Evolutionary conservation across 352 stramenopile genomes (phyloP).

Genomic region (Globisporangium acanthophoron): DNA sequence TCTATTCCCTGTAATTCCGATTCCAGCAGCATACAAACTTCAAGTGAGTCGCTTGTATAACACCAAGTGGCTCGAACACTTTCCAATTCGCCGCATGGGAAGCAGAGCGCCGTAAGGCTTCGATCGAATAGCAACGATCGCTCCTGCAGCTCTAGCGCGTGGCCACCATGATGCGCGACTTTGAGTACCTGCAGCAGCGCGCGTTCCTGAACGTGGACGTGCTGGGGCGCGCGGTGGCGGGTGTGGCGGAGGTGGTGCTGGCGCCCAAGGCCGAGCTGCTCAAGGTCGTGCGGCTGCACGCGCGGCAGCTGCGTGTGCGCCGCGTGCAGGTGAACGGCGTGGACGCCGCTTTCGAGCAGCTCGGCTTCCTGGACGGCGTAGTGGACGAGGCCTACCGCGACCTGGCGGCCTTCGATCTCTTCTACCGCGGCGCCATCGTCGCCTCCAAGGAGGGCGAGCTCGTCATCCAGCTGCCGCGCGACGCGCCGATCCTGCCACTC

Average conservation of each 20-base stretch:
- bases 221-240: slow-evolving; percentile 46
- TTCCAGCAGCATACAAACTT: too few species aligned
- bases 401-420: slow-evolving; percentile 76
- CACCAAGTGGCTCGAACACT: too few species aligned
- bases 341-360: slow-evolving; percentile 63
- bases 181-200: slow-evolving; percentile 83
- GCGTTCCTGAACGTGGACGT: slow-evolving; percentile 73
- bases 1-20: too few species aligned
- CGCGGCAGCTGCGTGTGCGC: slow-evolving; percentile 60
- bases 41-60: too few species aligned
- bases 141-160: neutral
- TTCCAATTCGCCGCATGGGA: too few species aligned
- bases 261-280: slow-evolving; percentile 49
- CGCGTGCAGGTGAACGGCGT: slow-evolving; percentile 53
- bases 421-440: slow-evolving; percentile 81
- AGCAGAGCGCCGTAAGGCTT: neutral
- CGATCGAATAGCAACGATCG: neutral
- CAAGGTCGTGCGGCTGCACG: slow-evolving; percentile 63
- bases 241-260: slow-evolving; percentile 69
- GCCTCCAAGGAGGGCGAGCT: slow-evolving; percentile 81
- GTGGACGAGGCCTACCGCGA: slow-evolving; percentile 79
- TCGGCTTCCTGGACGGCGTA: slow-evolving; percentile 71
- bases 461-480: slow-evolving; percentile 63
- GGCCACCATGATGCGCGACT: slow-evolving; percentile 68
- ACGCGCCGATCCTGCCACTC: slow-evolving; percentile 46